phyloP scores from a whole-genome alignment of 345 rosid genomes.

The Iberis pinnata region DNA sequence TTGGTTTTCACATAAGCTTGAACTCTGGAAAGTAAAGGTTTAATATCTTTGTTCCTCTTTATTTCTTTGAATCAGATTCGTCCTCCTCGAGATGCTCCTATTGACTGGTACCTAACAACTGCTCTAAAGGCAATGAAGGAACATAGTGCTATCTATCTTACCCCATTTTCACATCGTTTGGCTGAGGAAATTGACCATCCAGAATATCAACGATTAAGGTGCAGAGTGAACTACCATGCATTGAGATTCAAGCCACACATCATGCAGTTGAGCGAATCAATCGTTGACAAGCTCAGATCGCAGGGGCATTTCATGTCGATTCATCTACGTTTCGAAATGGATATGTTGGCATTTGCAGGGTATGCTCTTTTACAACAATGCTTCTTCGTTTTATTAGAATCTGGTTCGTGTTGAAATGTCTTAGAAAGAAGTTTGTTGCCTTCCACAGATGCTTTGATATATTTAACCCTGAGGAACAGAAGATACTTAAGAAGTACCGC shows the following conservation, averaged over 20 bases:
- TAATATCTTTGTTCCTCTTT: background rate
- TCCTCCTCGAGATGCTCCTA: conserved; percentile 92
- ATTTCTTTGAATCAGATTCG: conserved; percentile 45
- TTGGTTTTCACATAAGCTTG: conserved; percentile 2
- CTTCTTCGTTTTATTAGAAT: background rate
- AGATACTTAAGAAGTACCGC: conserved; percentile 69
- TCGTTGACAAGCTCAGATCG: conserved; percentile 88
- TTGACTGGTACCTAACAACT: conserved; percentile 73
- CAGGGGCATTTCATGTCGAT: conserved; percentile 98
- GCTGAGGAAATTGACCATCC: conserved; percentile 91
- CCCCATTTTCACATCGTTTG: conserved; percentile 96
- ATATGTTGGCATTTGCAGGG: conserved; percentile 99
- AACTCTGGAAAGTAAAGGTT: background rate
- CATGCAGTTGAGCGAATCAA: conserved; percentile 80
- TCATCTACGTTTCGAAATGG: conserved; percentile 99
- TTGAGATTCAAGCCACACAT: conserved; percentile 88
- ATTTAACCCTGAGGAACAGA: conserved; percentile 68
- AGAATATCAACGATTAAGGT: conserved; percentile 92
- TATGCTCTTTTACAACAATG: conserved; percentile 34
- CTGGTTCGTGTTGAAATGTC: no score
- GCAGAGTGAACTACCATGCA: conserved; percentile 98
- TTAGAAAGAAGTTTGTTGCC: no score
- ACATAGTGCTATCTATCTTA: conserved; percentile 88
- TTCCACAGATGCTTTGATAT: conserved; percentile 79
- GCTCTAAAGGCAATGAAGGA: conserved; percentile 89